Evolutionary conservation across 2,329 filamentous ascomycete genomes (phyloP), one percentile per base, ranked within the genome.

Genomic region (Xylariaceae sp.): DNA sequence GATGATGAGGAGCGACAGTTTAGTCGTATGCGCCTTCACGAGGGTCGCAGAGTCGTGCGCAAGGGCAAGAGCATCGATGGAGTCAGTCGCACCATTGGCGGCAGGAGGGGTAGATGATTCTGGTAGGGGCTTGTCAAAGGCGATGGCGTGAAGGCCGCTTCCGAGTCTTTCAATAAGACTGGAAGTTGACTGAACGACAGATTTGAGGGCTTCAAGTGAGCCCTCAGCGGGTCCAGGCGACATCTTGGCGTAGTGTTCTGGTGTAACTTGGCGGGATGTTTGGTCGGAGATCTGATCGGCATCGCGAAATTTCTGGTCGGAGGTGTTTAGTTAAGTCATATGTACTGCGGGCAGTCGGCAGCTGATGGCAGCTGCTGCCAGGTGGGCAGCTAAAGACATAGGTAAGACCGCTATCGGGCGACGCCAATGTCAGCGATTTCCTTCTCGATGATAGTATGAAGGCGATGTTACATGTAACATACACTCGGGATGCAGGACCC

Each of bases 1-100:
- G 69, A 95, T 88, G 1, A 94, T 83, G 10, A 97, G 82, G 0
- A 97, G 86, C 0, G 90, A 93, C 30, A 97, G 80, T 64, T 96
- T 96, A 4, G 92, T 96, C 1, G 87, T 84, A 71, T 97, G 91
- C 0, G 92, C 90, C 71, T 85, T 87, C 60, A 96, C 84, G 4
- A 95, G 80, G 30, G 81, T 83, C 0, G 90, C 83, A 0, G 89
- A 82, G 68, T 92, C 88, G 67, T 83, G 82, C 39, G 92, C 84
- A 59, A 93, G 80, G 11, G 84, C 76, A 23, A 96, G 81, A 8
- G 85, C 79, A 64, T 88, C 74, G 70, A 84, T 64, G n/a, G 58
- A 51, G 15, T 50, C 51, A n/a, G 62, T 17, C 35, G 51, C 45
- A 65, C 62, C 1, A 65, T 51, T 9, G 42, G 52, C 17, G 8